These are phyloP conservation scores for Peniophora sp. DNA, from an alignment of 1,284 basidiomycete species.

Conservation along the genomic window DNA sequence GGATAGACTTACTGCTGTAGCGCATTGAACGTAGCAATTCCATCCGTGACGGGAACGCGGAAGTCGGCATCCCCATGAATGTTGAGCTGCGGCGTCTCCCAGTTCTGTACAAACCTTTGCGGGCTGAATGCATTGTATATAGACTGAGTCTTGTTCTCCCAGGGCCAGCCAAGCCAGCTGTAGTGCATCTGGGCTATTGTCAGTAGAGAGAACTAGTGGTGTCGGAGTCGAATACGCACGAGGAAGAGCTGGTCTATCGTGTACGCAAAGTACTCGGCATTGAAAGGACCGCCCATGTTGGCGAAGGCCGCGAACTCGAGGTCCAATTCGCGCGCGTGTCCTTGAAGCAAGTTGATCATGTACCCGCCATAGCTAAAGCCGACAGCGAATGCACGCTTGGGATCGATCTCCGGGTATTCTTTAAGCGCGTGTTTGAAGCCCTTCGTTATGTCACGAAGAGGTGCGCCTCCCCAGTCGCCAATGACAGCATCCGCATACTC, in stretches of 20 bases:
- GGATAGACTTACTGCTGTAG: constrained; percentile 61
- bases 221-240: constrained; percentile 40
- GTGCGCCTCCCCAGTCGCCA: constrained; percentile 78
- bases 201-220: background rate
- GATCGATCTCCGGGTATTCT: constrained; percentile 74
- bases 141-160: constrained; percentile 55
- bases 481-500: constrained; percentile 75
- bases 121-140: constrained; percentile 63
- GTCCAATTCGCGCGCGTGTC: constrained; percentile 39
- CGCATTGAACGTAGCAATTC: constrained; percentile 74
- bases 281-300: constrained; percentile 78
- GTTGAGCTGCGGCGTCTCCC: constrained; percentile 76
- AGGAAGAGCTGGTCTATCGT: constrained; percentile 83
- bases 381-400: constrained; percentile 70
- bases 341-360: constrained; percentile 58
- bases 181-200: constrained; percentile 54
- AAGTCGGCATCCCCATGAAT: constrained; percentile 85
- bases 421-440: constrained; percentile 69
- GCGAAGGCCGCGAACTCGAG: constrained; percentile 85
- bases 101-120: constrained; percentile 70
- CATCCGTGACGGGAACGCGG: constrained; percentile 77
- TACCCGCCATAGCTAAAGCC: constrained; percentile 78
- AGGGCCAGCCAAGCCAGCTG: constrained; percentile 74
- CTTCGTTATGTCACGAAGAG: constrained; percentile 69
- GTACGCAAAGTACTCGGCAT: constrained; percentile 63